These are phyloP conservation scores for Talaromyces sp. DNA, from an alignment of 2,329 filamentous ascomycete species.

Conservation along the genomic window DNA sequence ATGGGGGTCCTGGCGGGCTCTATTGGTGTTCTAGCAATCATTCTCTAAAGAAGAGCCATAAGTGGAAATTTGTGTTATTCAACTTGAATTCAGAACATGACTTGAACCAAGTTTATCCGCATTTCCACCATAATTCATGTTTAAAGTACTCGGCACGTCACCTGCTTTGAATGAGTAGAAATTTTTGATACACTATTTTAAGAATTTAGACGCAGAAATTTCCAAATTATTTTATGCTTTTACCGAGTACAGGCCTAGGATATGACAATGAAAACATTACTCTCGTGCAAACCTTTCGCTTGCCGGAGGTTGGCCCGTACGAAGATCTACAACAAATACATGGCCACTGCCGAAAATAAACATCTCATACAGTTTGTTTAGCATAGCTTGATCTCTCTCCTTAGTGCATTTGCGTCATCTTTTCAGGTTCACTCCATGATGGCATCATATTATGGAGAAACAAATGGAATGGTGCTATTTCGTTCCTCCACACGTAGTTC, in stretches of 20 bases:
- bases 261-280: background rate
- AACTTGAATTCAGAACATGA: background rate
- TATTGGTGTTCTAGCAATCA: conserved; percentile 12
- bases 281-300: background rate
- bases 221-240: background rate
- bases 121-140: background rate
- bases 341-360: background rate
- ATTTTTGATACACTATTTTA: background rate
- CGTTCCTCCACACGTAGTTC: background rate
- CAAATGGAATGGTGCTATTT: background rate
- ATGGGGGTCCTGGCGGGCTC: background rate
- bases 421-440: background rate
- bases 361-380: background rate
- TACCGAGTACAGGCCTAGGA: background rate
- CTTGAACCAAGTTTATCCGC: background rate
- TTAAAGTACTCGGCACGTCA: background rate
- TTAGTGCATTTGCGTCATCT: background rate
- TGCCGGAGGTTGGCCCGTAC: background rate
- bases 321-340: background rate
- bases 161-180: background rate
- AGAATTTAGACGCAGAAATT: background rate
- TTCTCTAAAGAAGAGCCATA: background rate
- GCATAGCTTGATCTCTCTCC: background rate
- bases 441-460: background rate
- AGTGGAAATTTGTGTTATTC: background rate